Evolutionary conservation across 2,329 filamentous ascomycete genomes (phyloP), one percentile per base, ranked within the genome.

Genomic region (Alternaria gaisen): DNA sequence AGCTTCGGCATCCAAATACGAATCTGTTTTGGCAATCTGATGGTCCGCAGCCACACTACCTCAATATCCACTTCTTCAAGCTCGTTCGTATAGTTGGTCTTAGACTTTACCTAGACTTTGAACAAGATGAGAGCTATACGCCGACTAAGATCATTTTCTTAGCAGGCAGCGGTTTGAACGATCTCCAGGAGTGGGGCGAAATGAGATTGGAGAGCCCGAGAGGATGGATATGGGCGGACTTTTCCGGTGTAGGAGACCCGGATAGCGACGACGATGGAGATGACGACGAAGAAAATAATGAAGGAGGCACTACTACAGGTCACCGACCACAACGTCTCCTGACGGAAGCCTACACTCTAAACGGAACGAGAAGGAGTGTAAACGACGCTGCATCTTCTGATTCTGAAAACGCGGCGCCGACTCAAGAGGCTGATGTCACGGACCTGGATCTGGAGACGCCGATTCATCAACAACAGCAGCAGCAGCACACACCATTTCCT

Each of bases 71-170:
- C 79, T 95, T 95, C 78, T 89, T 93, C 79, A 93, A 93, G 70
- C 86, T 91, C 8, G 92, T 94, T 43, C 89, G 89, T 60, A 93
- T 95, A 63, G 88, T 90, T 5, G 88, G 89, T 28, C 88, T 95
- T 53, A 86, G 91, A n/a, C 88, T 95, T 70, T 94, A 91, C 69
- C 89, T 99, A 44, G 94, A 99, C 80, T 97, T 97, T 78, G 89
- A 90, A 64, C 88, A 92, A 55, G 95, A 99, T 79, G 95, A 99
- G 80, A 95, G 91, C 43, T 99, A 99, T 78, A 99, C 95, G 3
- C 95, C 95, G 0, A 98, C 94, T 1, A 92, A 93, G 71, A 96
- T 99, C 72, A 83, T 91, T 47, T 93, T 98, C 75, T 88, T 91
- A 38, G 94, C 94, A 0, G 95, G 95, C 12, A 97, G 93, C 65